These are phyloP conservation scores for Pestalotiopsis sp. DNA, from an alignment of 2,329 filamentous ascomycete genomes.

Conservation along the genomic window DNA sequence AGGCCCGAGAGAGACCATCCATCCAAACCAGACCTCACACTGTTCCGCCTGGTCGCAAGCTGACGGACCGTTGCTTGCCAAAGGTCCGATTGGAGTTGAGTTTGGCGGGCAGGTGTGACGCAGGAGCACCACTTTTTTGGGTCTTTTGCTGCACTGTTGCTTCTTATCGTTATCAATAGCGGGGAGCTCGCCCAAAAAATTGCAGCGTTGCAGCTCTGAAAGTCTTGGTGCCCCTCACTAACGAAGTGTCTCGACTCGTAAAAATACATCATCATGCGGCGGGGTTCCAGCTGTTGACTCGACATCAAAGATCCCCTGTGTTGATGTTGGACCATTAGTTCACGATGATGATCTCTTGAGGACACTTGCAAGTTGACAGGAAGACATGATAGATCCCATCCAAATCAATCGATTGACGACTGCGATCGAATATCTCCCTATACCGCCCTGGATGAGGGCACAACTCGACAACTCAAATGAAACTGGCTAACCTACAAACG, in stretches of 20 bases:
- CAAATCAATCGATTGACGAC: not conserved
- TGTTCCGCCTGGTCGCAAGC: not conserved
- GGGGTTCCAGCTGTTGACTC: not conserved
- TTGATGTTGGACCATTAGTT: not conserved
- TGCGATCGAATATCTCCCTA: not conserved
- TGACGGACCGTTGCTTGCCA: conserved; percentile 5
- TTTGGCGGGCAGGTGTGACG: conserved; percentile 13
- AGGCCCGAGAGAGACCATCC: not conserved
- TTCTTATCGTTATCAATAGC: conserved; percentile 14
- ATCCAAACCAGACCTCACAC: not conserved
- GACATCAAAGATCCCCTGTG: not conserved
- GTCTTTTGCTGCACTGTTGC: not conserved
- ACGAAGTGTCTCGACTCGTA: not conserved
- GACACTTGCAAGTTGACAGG: not conserved
- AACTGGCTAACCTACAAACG: not conserved
- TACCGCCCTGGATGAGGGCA: not conserved
- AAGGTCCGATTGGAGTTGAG: conserved; percentile 13
- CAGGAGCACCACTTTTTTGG: conserved; percentile 7
- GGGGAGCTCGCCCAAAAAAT: conserved; percentile 9
- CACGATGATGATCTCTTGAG: not conserved
- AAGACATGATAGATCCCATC: too few relatives aligned
- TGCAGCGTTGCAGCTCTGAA: not conserved
- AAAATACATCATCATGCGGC: not conserved
- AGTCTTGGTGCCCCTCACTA: conserved; percentile 7
- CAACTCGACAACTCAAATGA: not conserved